Evolutionary conservation across 768 basidiomycete species (phyloP).

Genomic region (Candolleomyces eurysporus): DNA sequence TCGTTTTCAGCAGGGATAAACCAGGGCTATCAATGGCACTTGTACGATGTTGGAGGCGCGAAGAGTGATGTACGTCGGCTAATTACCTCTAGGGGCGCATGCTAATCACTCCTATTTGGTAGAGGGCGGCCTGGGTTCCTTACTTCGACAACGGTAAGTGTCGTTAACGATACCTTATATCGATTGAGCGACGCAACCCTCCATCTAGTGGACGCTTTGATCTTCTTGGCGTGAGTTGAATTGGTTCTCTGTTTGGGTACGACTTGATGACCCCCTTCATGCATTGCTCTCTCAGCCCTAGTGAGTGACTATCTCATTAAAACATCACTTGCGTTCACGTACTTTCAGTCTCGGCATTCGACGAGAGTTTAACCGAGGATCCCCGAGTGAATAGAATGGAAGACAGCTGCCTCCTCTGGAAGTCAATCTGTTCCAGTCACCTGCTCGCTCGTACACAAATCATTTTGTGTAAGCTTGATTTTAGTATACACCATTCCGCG

Average conservation of each 20-base stretch:
- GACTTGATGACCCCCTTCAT: no score
- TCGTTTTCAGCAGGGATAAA: no score
- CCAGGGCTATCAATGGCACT: conserved; percentile 26
- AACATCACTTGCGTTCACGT: no score
- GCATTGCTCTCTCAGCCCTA: no score
- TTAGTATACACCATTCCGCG: neutral
- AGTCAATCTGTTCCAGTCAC: conserved; percentile 54
- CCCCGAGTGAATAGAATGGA: conserved; percentile 64
- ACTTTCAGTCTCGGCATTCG: conserved; percentile 43
- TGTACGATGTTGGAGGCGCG: conserved; percentile 80
- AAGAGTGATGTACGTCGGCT: conserved; percentile 53
- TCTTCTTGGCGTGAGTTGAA: conserved; percentile 57
- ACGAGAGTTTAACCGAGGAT: conserved; percentile 54
- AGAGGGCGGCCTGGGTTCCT: conserved; percentile 76
- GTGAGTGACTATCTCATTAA: no score
- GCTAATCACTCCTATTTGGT: conserved; percentile 9
- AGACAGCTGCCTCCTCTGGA: conserved; percentile 72
- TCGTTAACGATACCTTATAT: neutral
- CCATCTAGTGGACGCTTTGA: conserved; percentile 53
- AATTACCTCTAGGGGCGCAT: no score
- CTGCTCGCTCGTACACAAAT: conserved; percentile 61
- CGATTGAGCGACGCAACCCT: no score
- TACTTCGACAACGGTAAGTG: conserved; percentile 70
- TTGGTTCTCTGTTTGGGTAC: conserved; percentile 18
- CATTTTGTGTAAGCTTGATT: conserved; percentile 41